A percentile compares a stretch with the other conserved stretches of the same genome.
Conservation (phyloP, 495 filamentous ascomycete genomes). For the Trichoderma erinaceum region DNA sequence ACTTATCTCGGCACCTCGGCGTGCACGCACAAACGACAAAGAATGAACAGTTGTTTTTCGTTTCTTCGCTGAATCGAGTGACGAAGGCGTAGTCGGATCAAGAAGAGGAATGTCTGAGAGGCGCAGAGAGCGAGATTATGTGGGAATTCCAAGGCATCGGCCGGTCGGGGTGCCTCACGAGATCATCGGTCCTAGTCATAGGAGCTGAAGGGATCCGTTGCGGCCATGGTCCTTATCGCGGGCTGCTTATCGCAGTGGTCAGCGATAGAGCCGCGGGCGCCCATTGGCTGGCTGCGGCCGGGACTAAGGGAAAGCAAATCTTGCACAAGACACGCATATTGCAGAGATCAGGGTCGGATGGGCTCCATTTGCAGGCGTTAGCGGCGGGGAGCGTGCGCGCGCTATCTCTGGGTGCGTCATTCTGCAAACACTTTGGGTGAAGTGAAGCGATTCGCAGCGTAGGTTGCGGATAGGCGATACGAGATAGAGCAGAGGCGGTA, state of each 20-base stretch:
- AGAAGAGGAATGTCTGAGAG: background rate
- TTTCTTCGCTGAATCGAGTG: background rate
- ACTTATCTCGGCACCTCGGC: background rate
- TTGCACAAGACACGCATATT: slow-evolving; percentile 6
- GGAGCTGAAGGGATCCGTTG: background rate
- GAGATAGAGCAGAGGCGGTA: too few relatives aligned
- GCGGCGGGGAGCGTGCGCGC: background rate
- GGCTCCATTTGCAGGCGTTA: background rate
- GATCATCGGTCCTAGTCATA: slow-evolving; percentile 7
- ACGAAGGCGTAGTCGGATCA: background rate
- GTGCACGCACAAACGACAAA: background rate
- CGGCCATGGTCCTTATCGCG: background rate
- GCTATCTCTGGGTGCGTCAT: too few relatives aligned
- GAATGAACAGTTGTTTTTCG: background rate
- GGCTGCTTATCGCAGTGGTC: background rate
- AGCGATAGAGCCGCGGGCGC: background rate
- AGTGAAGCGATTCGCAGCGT: too few relatives aligned
- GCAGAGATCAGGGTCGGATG: slow-evolving; percentile 2
- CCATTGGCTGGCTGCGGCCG: background rate
- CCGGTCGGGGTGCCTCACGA: slow-evolving; percentile 5
- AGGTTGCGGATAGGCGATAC: too few relatives aligned
- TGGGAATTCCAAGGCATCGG: background rate
- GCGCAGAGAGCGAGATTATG: slow-evolving; percentile 8
- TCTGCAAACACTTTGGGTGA: too few relatives aligned
- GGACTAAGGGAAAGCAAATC: background rate